A percentile compares a stretch with the other conserved stretches of the same genome.
phyloP scores from a whole-genome alignment of 345 rosid genomes.

The Corchorus olitorius region DNA sequence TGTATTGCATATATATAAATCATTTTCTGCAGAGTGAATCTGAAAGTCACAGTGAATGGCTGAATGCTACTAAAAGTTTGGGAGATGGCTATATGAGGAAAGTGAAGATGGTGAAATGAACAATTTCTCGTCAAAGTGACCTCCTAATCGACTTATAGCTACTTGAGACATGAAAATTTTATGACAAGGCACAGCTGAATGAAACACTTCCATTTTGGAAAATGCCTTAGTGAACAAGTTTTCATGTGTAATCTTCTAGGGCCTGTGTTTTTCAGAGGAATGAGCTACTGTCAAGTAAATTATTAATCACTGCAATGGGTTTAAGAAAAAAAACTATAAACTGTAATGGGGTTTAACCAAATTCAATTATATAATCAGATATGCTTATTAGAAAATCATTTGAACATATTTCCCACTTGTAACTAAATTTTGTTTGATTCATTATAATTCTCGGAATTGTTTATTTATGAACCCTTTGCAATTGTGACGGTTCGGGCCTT shows the following conservation, averaged over 20 bases:
- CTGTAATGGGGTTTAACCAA: neutral
- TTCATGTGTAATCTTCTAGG: neutral
- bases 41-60: too few relatives aligned
- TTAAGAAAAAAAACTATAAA: neutral
- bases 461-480: too few relatives aligned
- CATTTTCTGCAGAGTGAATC: neutral
- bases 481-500: too few relatives aligned
- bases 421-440: neutral
- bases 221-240: neutral
- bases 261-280: neutral
- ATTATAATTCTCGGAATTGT: neutral
- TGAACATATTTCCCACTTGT: neutral
- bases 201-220: neutral
- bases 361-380: neutral
- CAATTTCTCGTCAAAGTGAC: neutral
- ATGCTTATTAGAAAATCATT: neutral
- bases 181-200: neutral
- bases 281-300: neutral
- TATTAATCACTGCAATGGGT: neutral
- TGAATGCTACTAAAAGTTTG: too few relatives aligned
- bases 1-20: neutral
- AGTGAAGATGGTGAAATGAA: too few relatives aligned
- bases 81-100: too few relatives aligned
- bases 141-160: neutral
- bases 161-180: neutral